Evolutionary conservation across 2,329 filamentous ascomycete species (phyloP).

Genomic region (Akanthomyces dipterigenus): DNA sequence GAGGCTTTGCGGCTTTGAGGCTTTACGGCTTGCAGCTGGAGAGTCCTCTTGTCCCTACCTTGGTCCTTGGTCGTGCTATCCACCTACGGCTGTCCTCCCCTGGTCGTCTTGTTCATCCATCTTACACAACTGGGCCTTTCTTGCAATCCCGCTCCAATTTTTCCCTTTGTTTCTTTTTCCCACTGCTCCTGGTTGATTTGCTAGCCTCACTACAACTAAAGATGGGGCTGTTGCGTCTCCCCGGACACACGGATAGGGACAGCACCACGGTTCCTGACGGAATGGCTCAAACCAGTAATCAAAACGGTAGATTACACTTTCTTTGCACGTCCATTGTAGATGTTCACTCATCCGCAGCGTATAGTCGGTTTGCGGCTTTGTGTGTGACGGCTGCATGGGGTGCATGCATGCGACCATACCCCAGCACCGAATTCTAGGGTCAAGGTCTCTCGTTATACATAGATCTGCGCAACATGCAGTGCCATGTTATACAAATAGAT

Average conservation of each 20-base stretch:
- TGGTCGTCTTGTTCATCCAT: neutral
- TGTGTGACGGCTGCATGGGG: neutral
- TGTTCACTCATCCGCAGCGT: neutral
- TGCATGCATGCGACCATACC: neutral
- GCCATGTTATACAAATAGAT: neutral
- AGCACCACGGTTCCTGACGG: neutral
- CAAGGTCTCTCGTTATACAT: neutral
- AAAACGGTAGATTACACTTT: neutral
- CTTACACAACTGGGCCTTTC: neutral
- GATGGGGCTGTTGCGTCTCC: neutral
- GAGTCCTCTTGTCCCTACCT: neutral
- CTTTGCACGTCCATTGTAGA: neutral
- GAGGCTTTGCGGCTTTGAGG: constrained; percentile 6
- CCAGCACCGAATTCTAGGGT: neutral
- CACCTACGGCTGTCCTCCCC: neutral
- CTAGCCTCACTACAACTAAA: neutral
- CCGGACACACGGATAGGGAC: neutral
- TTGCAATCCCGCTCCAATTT: neutral
- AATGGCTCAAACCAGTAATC: neutral
- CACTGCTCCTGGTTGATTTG: neutral
- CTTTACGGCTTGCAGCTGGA: constrained; percentile 5
- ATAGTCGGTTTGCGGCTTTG: neutral
- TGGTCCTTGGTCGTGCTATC: neutral
- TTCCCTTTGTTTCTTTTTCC: neutral
- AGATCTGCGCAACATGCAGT: neutral